A percentile compares a stretch with the other conserved stretches of the same genome.
phyloP scores from a whole-genome alignment of 2,329 filamentous ascomycete genomes.

The Fusarium mexicanum region DNA sequence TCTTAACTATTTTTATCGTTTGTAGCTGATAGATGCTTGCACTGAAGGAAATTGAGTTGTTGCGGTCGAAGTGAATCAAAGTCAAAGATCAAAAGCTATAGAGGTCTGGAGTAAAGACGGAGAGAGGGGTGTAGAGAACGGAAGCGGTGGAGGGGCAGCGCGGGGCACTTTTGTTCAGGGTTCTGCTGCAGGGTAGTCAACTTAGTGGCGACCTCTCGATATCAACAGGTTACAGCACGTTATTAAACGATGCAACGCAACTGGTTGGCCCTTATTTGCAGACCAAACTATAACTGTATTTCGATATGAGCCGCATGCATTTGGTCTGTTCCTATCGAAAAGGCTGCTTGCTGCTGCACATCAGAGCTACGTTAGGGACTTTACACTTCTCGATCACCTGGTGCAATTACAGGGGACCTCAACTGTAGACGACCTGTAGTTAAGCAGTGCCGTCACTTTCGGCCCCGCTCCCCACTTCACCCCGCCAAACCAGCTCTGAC shows the following conservation, averaged over 20 bases:
- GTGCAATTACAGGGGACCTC: not conserved
- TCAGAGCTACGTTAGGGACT: no score
- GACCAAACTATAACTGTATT: not conserved
- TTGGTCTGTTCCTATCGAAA: not conserved
- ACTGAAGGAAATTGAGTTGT: not conserved
- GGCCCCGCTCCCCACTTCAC: slow-evolving; percentile 37
- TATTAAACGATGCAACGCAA: slow-evolving; percentile 20
- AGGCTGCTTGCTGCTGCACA: not conserved
- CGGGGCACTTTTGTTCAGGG: slow-evolving; percentile 14
- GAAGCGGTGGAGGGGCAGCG: slow-evolving; percentile 36
- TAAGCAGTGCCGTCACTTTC: slow-evolving; percentile 13
- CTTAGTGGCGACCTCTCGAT: not conserved
- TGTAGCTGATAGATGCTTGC: not conserved
- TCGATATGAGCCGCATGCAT: no score
- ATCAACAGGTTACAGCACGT: slow-evolving; percentile 15
- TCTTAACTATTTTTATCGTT: not conserved
- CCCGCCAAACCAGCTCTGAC: slow-evolving; percentile 35
- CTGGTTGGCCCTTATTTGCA: slow-evolving; percentile 1
- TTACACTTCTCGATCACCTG: not conserved
- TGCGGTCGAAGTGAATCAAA: not conserved
- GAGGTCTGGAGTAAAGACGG: not conserved
- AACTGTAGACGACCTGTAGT: slow-evolving; percentile 1
- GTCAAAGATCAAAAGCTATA: not conserved
- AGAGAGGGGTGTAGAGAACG: slow-evolving; percentile 16
- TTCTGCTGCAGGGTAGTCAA: slow-evolving; percentile 26